Percentiles rank a stretch among this genome's conserved stretches.
Conservation (phyloP, 768 basidiomycete species). For the Cyclocybe cylindracea region DNA sequence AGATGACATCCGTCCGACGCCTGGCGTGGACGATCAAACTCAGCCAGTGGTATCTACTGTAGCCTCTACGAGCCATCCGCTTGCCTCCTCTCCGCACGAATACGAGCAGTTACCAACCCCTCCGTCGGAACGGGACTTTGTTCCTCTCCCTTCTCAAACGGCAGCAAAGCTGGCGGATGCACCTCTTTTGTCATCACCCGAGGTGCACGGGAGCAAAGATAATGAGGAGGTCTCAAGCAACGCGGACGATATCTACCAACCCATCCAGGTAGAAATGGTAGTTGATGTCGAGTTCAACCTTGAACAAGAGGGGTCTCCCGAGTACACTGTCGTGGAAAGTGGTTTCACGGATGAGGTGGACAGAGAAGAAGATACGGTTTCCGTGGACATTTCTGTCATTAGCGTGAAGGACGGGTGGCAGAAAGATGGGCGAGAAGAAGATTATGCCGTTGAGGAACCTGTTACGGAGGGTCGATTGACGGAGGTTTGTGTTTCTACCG, state of each 20-base stretch:
- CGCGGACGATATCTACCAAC: slow-evolving; percentile 1
- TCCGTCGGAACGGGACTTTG: slow-evolving; percentile 17
- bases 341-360: slow-evolving; percentile 10
- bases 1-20: not conserved
- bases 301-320: not conserved
- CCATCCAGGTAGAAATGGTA: slow-evolving; percentile 7
- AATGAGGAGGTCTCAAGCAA: slow-evolving; percentile 8
- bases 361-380: slow-evolving; percentile 13
- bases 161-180: too few relatives aligned
- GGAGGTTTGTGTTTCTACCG: slow-evolving; percentile 26
- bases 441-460: slow-evolving; percentile 33
- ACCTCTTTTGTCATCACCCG: not conserved
- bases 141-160: not conserved
- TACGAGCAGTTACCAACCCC: slow-evolving; percentile 23
- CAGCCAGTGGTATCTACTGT: not conserved
- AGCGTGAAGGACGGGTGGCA: not conserved
- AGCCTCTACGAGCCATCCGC: not conserved
- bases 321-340: slow-evolving; percentile 9
- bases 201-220: not conserved
- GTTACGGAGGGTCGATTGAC: slow-evolving; percentile 28
- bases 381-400: not conserved
- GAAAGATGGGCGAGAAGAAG: not conserved
- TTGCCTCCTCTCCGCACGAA: not conserved
- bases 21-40: not conserved
- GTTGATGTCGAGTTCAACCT: not conserved